phyloP scores from a whole-genome alignment of 352 stramenopile species.

The Nothophytophthora sp. region DNA sequence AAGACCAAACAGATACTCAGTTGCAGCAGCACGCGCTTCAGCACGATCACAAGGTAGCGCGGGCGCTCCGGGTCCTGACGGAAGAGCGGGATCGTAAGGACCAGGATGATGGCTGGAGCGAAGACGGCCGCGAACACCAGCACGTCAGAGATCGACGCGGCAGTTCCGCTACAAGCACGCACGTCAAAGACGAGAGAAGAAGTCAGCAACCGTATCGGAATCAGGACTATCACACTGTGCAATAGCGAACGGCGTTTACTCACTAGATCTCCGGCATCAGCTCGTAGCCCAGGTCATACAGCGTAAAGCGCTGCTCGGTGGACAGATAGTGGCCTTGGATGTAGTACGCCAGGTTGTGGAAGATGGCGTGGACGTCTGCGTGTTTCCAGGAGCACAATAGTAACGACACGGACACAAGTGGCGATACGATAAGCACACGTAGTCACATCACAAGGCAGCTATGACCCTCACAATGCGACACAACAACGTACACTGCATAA shows the following conservation, averaged over 20 bases:
- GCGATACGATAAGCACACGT: background rate
- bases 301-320: constrained; percentile 62
- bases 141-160: constrained; percentile 61
- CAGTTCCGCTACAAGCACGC: constrained; percentile 26
- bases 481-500: constrained; percentile 81
- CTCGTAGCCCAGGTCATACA: constrained; percentile 78
- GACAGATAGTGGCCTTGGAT: constrained; percentile 73
- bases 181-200: constrained; percentile 1
- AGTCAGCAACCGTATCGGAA: too few relatives aligned
- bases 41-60: constrained; percentile 78
- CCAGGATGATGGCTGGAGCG: constrained; percentile 65
- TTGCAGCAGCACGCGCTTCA: constrained; percentile 82
- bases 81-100: constrained; percentile 68
- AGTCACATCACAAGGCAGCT: too few relatives aligned
- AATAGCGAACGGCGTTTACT: too few relatives aligned
- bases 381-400: background rate
- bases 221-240: too few relatives aligned
- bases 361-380: constrained; percentile 74
- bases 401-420: background rate
- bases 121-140: constrained; percentile 80
- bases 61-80: constrained; percentile 59
- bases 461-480: too few relatives aligned
- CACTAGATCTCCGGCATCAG: constrained; percentile 72
- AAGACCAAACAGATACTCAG: constrained; percentile 74
- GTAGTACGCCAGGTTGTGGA: constrained; percentile 89